Evolutionary conservation across 345 rosid species (phyloP), one percentile per base, ranked within the genome.

Genomic region (Hypericum perforatum): DNA sequence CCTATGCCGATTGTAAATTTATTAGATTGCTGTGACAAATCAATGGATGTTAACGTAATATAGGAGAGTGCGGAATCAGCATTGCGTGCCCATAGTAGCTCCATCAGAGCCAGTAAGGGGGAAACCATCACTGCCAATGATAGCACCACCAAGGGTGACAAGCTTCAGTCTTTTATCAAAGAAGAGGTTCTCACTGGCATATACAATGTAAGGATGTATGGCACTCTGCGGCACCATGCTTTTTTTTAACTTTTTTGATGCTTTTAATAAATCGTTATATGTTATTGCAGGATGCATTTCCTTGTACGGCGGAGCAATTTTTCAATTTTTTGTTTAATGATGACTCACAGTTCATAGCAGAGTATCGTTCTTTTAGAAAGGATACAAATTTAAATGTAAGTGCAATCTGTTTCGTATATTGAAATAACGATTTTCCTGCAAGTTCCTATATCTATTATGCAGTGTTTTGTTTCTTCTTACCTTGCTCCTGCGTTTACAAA

Each of bases 51-150:
- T 22, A 22, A 22, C 32, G 32, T 22, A 22, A 11, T 75, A 52
- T 69, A 92, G 98, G 98, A 85, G 68, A 74, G 70, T 61, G 90
- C 80, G 53, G 89, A 85, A 52, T 92, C 95, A 40, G 95, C 78
- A 39, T 64, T 92, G 47, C 94, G 97, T 74, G 98, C 98, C 40
- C 84, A 80, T 43, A 88, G 98, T 71, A 88, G 94, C 67, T 92
- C 98, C 57, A 63, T 82, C 53, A 83, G 67, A 72, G 78, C 84
- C 57, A 67, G 71, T 67, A 68, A 62, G 72, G 65, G 55, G 47
- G 76, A 62, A 60, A 55, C 58, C 46, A 67, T 68, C 58, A 58
- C 62, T 62, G 82, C 75, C 16, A 80, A 77, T 65, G 88, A 78
- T 55, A 68, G 49, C 68, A 71, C 63, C 43, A 60, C 72, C 37